Evolutionary conservation across 139 green algal species (phyloP), one percentile per base, ranked within the genome.

Genomic region (Picochlorum sp.): DNA sequence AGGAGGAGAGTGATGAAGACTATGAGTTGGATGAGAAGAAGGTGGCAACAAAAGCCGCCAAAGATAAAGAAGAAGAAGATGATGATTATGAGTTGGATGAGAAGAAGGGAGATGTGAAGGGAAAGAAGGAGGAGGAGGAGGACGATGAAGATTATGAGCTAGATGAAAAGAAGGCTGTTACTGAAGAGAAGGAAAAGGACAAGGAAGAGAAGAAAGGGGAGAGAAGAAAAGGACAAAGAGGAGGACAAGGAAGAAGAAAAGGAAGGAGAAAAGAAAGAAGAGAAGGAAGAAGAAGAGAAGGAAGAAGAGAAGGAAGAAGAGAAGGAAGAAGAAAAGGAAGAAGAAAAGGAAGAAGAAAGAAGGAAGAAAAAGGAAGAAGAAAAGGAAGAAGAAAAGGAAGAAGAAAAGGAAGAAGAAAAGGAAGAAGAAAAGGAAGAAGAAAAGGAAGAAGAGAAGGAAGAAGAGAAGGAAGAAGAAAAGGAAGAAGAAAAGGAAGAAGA

Each of bases 401-500:
- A 51, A 9, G 58, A 65, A 10, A 24, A 65, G 15, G 20, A 65
- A 37, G 58, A 65, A 37, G 58, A 65, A 2, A 10, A 65, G 10
- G 58, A 65, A 28, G 58, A 51, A 28, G 58, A 51, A 3, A 24
- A 51, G 13, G 58, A 51, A 4, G 58, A 65, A 28, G 58, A 51
- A 30, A 24, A 52, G 2, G 20, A 65, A 24, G 20, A 13, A 13
- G 32, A 38, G 1, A 5, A 21, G 51, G n/a, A 11, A 62, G 52
- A 11, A 62, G 13, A 11, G 1, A 16, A 44, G 7, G 34, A 38
- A 5, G 8, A 62, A 10, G 16, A 62, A n/a, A 9, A 62, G 1
- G 10, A 62, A 1, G 4, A 32, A 6, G 4, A 58, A 8, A 41
- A 58, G 4, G 30, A 14, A 21, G 30, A 14, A 3, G 18, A 58